Evolutionary conservation across 768 basidiomycete species (phyloP), one percentile per base, ranked within the genome.

Genomic region (Rhizopogon vulgaris): DNA sequence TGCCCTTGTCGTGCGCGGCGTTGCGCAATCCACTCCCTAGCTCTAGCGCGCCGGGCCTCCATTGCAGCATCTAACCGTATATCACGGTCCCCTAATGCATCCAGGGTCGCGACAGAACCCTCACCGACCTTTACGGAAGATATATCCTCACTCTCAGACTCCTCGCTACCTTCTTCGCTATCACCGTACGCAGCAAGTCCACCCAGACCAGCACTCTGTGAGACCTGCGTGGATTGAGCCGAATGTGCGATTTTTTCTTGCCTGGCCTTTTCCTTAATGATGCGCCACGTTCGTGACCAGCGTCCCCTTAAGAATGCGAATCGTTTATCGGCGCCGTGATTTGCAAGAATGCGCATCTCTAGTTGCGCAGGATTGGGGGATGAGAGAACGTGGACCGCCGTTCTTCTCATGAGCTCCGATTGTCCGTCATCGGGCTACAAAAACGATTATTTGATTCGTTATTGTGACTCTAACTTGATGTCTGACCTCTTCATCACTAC

Each of bases 261-360:
- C 64, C 71, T 73, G 5, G 68, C 73, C 46, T 73, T 77, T 22
- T 67, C 75, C 59, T 85, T 85, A 24, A 76, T 67, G 1, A 68
- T 60, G 28, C 68, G 68, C 92, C 92, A 95, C 4, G 76, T 72
- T 2, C 69, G 68, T 50, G 75, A 73, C 84, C 87, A 93, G 22
- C 88, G 71, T 2, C 92, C 92, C 32, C 83, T 77, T 41, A 95
- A 66, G 65, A 94, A 94, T 1, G 84, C 80, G 61, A 96, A 94
- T 6, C 88, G 78, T 41, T 73, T 71, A 63, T 95, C 91, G 11
- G 74, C 70, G 0, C 90, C 86, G 60, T 94, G 80, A 58, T 95
- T 92, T 9, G 93, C 85, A 14, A 95, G 72, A 59, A 96, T 93
- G 6, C 92, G 80, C 77, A 93, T 83, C 65, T 94, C 91, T 22